A percentile compares a stretch with the other conserved stretches of the same genome.
These are phyloP conservation scores for Pseudocercospora eumusae DNA, from an alignment of 2,329 filamentous ascomycete genomes.

Conservation along the genomic window DNA sequence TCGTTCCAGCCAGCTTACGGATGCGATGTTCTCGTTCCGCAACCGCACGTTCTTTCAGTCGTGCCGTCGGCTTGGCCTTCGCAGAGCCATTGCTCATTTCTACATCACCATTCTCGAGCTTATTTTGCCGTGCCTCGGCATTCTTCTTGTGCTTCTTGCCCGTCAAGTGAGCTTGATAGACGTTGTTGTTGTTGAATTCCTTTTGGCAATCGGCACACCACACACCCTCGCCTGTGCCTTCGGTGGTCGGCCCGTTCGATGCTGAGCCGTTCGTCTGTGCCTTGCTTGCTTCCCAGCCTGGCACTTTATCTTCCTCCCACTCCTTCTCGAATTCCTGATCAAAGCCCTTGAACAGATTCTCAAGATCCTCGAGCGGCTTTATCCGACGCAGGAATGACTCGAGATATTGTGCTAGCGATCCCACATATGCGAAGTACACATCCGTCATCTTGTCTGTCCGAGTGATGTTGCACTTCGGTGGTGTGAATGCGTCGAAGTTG, in stretches of 20 bases:
- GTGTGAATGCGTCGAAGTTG: constrained; percentile 80
- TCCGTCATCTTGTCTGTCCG: constrained; percentile 85
- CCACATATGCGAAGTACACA: constrained; percentile 87
- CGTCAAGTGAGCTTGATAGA: constrained; percentile 83
- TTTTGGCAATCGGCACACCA: constrained; percentile 94
- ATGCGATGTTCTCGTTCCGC: constrained; percentile 86
- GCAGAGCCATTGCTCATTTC: constrained; percentile 27
- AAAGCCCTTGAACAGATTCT: constrained; percentile 73
- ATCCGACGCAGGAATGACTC: constrained; percentile 85
- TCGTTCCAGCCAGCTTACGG: constrained; percentile 74
- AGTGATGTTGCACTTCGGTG: constrained; percentile 72
- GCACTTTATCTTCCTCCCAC: constrained; percentile 78
- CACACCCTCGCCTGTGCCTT: constrained; percentile 66
- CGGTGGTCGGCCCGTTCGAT: constrained; percentile 47
- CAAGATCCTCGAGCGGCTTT: constrained; percentile 80
- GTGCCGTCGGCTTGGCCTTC: constrained; percentile 34
- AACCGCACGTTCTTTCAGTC: constrained; percentile 83
- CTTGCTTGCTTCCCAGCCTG: constrained; percentile 68
- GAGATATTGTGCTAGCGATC: constrained; percentile 76
- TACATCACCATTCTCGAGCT: constrained; percentile 35
- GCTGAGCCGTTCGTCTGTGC: constrained; percentile 29
- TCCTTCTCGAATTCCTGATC: constrained; percentile 80
- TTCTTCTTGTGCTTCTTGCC: constrained; percentile 93
- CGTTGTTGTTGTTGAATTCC: constrained; percentile 92
- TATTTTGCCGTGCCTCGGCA: constrained; percentile 62